Evolutionary conservation across 2,329 filamentous ascomycete species (phyloP).

Genomic region (Colletotrichum musicola): DNA sequence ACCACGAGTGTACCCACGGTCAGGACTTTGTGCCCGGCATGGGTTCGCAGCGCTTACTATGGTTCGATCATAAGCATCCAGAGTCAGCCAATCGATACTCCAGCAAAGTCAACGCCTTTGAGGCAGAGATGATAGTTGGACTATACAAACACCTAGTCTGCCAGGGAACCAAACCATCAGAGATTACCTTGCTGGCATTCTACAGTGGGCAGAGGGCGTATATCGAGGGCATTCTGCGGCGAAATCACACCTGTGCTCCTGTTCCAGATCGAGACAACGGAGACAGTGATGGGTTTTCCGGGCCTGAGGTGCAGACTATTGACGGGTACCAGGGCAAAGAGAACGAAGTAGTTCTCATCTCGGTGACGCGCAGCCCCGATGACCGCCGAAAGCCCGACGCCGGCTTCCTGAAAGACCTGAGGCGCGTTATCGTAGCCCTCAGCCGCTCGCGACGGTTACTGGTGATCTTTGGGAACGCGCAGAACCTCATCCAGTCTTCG

Average conservation of each 20-base stretch:
- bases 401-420: constrained; percentile 78
- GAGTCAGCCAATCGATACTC: constrained; percentile 74
- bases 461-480: constrained; percentile 85
- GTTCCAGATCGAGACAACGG: neutral
- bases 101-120: constrained; percentile 76
- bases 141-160: constrained; percentile 79
- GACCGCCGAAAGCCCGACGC: constrained; percentile 59
- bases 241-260: neutral
- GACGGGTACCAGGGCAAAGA: constrained; percentile 94
- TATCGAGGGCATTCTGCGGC: constrained; percentile 64
- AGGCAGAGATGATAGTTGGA: constrained; percentile 81
- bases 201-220: constrained; percentile 86
- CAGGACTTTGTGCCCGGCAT: constrained; percentile 58
- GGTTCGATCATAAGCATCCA: constrained; percentile 66
- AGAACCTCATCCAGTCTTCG: constrained; percentile 56
- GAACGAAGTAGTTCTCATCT: constrained; percentile 85
- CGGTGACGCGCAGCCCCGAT: constrained; percentile 79
- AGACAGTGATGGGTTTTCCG: constrained; percentile 44
- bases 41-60: constrained; percentile 46
- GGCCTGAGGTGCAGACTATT: constrained; percentile 69
- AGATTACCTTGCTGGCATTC: constrained; percentile 87
- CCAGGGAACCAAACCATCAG: constrained; percentile 69
- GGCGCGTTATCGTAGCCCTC: constrained; percentile 69
- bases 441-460: constrained; percentile 82
- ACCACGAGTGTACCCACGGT: constrained; percentile 57